phyloP scores from a whole-genome alignment of 2,329 filamentous ascomycete species.

The Aspergillus costaricaensis region DNA sequence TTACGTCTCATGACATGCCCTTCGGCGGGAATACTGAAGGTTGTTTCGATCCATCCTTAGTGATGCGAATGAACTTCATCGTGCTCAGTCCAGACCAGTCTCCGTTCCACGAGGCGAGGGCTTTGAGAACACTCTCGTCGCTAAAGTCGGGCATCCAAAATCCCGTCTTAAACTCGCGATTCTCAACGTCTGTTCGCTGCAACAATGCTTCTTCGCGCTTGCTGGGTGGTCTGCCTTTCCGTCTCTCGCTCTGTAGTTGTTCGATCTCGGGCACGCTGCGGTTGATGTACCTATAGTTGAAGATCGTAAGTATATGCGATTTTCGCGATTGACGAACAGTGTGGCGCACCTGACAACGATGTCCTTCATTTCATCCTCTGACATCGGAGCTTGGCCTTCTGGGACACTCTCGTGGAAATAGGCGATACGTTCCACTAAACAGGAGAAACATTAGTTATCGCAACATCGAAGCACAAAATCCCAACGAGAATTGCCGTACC shows the following conservation, averaged over 20 bases:
- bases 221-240: slow-evolving; percentile 76
- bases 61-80: slow-evolving; percentile 75
- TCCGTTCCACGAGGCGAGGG: slow-evolving; percentile 75
- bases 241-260: slow-evolving; percentile 61
- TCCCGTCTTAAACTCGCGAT: slow-evolving; percentile 78
- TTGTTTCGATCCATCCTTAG: slow-evolving; percentile 63
- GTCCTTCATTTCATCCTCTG: slow-evolving; percentile 43
- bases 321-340: not conserved
- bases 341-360: slow-evolving; percentile 61
- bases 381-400: slow-evolving; percentile 34
- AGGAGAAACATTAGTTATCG: not conserved
- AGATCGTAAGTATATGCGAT: not conserved
- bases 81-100: slow-evolving; percentile 78
- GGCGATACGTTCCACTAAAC: slow-evolving; percentile 63
- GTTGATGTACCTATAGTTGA: slow-evolving; percentile 36
- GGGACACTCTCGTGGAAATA: slow-evolving; percentile 70
- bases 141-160: slow-evolving; percentile 80
- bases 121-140: slow-evolving; percentile 63
- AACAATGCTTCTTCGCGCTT: slow-evolving; percentile 76
- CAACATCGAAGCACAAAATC: slow-evolving; percentile 25
- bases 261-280: slow-evolving; percentile 41
- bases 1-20: slow-evolving; percentile 48
- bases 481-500: slow-evolving; percentile 48
- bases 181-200: slow-evolving; percentile 68
- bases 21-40: slow-evolving; percentile 79